These are phyloP conservation scores for Boletus rubescentipes DNA, from an alignment of 768 basidiomycete genomes.

Conservation along the genomic window DNA sequence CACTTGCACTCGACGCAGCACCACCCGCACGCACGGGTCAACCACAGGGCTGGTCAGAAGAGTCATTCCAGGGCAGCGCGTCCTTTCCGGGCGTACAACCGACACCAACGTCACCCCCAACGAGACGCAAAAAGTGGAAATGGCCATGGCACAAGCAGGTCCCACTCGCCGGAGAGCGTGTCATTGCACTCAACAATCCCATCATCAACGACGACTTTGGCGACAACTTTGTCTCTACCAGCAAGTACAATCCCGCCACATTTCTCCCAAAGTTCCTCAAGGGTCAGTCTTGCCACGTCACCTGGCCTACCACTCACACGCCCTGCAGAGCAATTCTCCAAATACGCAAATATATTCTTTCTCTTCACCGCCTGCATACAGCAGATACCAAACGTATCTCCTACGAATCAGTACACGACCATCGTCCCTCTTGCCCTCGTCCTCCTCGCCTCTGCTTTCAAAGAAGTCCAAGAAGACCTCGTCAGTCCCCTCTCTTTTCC, in stretches of 20 bases:
- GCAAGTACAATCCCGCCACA: constrained; percentile 87
- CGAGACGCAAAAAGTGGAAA: constrained; percentile 48
- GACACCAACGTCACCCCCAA: constrained; percentile 13
- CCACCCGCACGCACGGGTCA: constrained; percentile 55
- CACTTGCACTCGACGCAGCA: constrained; percentile 57
- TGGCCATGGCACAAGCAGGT: constrained; percentile 84
- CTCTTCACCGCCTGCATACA: constrained; percentile 96
- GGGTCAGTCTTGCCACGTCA: constrained; percentile 50
- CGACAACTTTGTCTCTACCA: constrained; percentile 87
- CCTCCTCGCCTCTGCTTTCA: constrained; percentile 89
- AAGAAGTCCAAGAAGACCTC: constrained; percentile 93
- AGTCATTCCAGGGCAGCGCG: constrained; percentile 45
- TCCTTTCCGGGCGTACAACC: constrained; percentile 37
- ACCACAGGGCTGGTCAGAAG: constrained; percentile 73
- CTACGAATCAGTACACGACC: constrained; percentile 93
- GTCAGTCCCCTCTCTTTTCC: constrained; percentile 27
- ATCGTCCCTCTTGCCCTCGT: constrained; percentile 89
- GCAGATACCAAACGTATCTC: constrained; percentile 97
- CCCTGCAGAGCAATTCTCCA: constrained; percentile 88
- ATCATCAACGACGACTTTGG: constrained; percentile 62
- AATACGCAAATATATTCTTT: constrained; percentile 99
- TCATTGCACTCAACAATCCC: constrained; percentile 81
- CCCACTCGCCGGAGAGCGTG: constrained; percentile 67
- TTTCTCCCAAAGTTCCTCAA: constrained; percentile 93
- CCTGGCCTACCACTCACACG: constrained; percentile 3